A percentile compares a stretch with the other conserved stretches of the same genome.
These are phyloP conservation scores for Nothophytophthora sp. DNA, from an alignment of 352 stramenopile species.

Conservation along the genomic window DNA sequence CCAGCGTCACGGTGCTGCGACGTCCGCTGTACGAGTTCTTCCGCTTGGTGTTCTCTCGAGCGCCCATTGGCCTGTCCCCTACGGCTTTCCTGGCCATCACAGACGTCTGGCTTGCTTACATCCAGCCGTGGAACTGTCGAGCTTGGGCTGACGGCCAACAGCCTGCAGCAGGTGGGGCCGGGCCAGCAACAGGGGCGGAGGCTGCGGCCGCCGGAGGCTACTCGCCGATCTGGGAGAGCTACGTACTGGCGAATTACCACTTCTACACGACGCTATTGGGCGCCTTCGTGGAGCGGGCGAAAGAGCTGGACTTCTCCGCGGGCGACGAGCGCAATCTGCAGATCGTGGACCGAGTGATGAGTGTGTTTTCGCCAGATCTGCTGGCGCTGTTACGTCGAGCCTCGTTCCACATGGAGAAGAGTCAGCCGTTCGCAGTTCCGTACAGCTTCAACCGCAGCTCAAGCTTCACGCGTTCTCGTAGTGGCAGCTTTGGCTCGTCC, in stretches of 20 bases:
- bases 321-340: constrained; percentile 61
- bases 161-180: constrained; percentile 2
- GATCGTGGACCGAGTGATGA: constrained; percentile 71
- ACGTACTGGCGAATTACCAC: constrained; percentile 87
- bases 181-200: constrained; percentile 1
- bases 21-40: constrained; percentile 85
- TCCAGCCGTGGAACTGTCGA: constrained; percentile 83
- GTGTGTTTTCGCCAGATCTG: constrained; percentile 70
- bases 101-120: constrained; percentile 87
- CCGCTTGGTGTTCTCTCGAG: constrained; percentile 80
- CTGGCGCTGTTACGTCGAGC: constrained; percentile 59
- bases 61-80: constrained; percentile 72
- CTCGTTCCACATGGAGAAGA: constrained; percentile 68
- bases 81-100: constrained; percentile 83
- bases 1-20: constrained; percentile 68
- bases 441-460: constrained; percentile 33
- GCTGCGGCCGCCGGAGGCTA: constrained; percentile 32
- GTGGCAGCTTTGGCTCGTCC: constrained; percentile 27
- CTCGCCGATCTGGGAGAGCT: constrained; percentile 69
- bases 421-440: constrained; percentile 61
- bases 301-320: constrained; percentile 81
- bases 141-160: constrained; percentile 55
- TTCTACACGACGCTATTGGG: constrained; percentile 87
- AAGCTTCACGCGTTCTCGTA: constrained; percentile 23
- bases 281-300: constrained; percentile 77